Conservation (phyloP, 1,284 basidiomycete species). For the Tilletia walkeri region DNA sequence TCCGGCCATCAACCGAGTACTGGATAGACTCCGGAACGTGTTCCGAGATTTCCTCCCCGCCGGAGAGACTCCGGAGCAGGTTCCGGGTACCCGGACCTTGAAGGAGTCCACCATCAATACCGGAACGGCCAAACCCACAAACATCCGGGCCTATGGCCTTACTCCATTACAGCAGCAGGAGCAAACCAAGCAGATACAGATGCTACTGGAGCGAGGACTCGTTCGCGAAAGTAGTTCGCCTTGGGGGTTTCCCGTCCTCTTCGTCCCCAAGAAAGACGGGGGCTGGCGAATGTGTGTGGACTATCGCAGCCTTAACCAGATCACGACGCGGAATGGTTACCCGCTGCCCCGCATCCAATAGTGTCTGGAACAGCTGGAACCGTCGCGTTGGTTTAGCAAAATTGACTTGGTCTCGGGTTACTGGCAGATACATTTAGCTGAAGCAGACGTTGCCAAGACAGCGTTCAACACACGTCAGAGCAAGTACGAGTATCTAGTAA, state of each 20-base stretch:
- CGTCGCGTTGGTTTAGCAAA: conserved; percentile 55
- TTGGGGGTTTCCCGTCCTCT: conserved; percentile 54
- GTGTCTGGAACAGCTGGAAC: conserved; percentile 53
- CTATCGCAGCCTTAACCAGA: conserved; percentile 59
- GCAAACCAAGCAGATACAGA: not conserved
- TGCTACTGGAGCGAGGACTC: not conserved
- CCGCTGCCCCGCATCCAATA: conserved; percentile 57
- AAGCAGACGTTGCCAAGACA: not conserved
- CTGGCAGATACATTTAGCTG: not conserved
- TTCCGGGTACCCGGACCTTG: not conserved
- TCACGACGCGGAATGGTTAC: conserved; percentile 57
- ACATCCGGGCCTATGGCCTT: conserved; percentile 1
- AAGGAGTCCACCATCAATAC: not conserved
- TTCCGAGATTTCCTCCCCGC: not conserved
- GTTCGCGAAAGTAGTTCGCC: not conserved
- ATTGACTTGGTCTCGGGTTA: conserved; percentile 48
- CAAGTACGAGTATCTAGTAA: conserved; percentile 5
- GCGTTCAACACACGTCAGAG: not conserved
- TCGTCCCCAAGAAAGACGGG: conserved; percentile 61
- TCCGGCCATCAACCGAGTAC: not conserved
- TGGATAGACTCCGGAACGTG: not conserved
- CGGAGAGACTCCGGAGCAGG: not conserved
- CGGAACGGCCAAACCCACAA: not conserved
- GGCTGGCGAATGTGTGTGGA: conserved; percentile 58
- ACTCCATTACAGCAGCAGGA: not conserved